Evolutionary conservation across 163 green algal species (phyloP).

Genomic region (Trebouxiophyceae sp.): DNA sequence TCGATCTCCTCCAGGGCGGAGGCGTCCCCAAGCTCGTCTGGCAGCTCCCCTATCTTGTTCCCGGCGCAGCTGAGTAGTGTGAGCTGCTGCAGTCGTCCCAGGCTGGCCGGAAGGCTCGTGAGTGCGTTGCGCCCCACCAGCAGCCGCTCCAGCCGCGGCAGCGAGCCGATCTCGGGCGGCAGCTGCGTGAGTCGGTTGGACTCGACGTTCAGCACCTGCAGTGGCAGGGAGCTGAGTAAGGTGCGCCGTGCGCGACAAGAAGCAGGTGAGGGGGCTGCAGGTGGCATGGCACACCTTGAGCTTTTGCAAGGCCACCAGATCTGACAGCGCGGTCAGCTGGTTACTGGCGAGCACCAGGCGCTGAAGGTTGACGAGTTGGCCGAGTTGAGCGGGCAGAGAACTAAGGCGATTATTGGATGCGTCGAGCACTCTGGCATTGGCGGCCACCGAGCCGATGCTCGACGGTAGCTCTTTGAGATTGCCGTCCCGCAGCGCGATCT

Average conservation of each 20-base stretch:
- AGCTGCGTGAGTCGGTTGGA: conserved; percentile 33
- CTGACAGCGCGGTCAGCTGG: conserved; percentile 30
- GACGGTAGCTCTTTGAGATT: conserved; percentile 27
- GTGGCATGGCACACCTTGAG: conserved; percentile 18
- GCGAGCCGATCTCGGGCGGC: conserved; percentile 20
- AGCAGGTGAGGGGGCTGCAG: background rate
- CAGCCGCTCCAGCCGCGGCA: conserved; percentile 29
- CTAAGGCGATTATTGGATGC: conserved; percentile 24
- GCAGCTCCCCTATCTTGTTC: conserved; percentile 40
- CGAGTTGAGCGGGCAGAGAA: conserved; percentile 18
- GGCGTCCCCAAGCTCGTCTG: conserved; percentile 15
- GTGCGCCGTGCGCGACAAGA: background rate
- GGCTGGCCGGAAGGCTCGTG: conserved; percentile 17
- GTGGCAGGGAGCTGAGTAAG: no score
- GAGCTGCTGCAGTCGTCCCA: conserved; percentile 27
- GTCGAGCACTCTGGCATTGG: conserved; percentile 26
- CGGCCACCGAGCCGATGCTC: conserved; percentile 12
- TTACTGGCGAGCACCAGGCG: conserved; percentile 46
- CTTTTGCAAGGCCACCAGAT: conserved; percentile 22
- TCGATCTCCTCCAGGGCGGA: conserved; percentile 31
- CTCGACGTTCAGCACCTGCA: conserved; percentile 46
- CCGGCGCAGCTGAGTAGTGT: conserved; percentile 31
- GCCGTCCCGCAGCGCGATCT: conserved; percentile 14
- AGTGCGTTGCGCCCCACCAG: conserved; percentile 23
- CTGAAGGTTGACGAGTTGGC: conserved; percentile 13